Conservation (phyloP, 1,284 basidiomycete species). For the Ceratobasidium sp. region DNA sequence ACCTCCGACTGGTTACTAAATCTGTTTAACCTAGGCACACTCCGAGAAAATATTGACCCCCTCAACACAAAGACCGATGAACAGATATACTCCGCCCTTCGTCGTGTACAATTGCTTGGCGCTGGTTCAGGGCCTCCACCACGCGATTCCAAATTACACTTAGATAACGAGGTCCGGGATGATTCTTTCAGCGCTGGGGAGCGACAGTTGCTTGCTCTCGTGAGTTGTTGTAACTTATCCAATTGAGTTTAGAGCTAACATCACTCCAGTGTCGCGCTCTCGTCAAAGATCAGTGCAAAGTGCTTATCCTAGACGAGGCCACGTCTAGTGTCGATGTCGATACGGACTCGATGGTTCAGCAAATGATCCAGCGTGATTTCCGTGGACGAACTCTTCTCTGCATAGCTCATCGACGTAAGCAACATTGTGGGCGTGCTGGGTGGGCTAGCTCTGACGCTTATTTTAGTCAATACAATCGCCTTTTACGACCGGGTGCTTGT, state of each 20-base stretch:
- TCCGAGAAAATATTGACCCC: slow-evolving; percentile 79
- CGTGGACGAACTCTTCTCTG: slow-evolving; percentile 72
- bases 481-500: slow-evolving; percentile 81
- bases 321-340: slow-evolving; percentile 75
- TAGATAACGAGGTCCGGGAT: slow-evolving; percentile 74
- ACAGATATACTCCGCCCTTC: slow-evolving; percentile 73
- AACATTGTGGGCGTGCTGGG: background rate
- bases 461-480: slow-evolving; percentile 74
- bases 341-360: slow-evolving; percentile 80
- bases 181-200: slow-evolving; percentile 75
- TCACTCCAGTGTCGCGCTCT: slow-evolving; percentile 64
- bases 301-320: slow-evolving; percentile 57
- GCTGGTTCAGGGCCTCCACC: slow-evolving; percentile 48
- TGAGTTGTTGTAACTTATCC: slow-evolving; percentile 52
- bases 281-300: slow-evolving; percentile 66
- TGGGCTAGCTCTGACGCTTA: background rate
- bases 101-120: slow-evolving; percentile 69
- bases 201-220: slow-evolving; percentile 76
- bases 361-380: slow-evolving; percentile 78
- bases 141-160: slow-evolving; percentile 66
- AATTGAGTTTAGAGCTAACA: too few species aligned
- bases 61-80: slow-evolving; percentile 72
- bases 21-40: slow-evolving; percentile 61
- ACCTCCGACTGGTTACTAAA: background rate
- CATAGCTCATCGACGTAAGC: slow-evolving; percentile 70